phyloP scores from a whole-genome alignment of 176 grass and related monocot species.

The Miscanthus lutarioriparius region DNA sequence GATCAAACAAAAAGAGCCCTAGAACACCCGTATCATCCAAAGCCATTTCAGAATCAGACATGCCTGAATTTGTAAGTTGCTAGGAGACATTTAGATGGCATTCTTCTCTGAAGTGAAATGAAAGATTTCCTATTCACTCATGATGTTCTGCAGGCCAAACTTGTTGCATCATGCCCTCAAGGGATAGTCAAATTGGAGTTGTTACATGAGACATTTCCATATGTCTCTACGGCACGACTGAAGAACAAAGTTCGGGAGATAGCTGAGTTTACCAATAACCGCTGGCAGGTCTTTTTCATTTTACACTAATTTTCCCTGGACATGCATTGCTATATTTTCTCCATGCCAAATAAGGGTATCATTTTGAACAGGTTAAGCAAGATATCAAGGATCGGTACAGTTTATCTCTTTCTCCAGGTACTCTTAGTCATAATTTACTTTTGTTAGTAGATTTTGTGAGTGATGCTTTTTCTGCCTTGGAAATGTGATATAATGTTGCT shows the following conservation, averaged over 20 bases:
- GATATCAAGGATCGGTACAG: slow-evolving; percentile 13
- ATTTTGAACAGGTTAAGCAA: slow-evolving; percentile 28
- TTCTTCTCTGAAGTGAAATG: background rate
- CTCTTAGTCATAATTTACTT: background rate
- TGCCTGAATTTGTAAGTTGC: slow-evolving; percentile 41
- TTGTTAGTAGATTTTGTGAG: background rate
- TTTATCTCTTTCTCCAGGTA: slow-evolving; percentile 24
- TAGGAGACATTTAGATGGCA: background rate
- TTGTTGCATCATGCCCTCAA: slow-evolving; percentile 1
- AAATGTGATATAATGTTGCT: background rate
- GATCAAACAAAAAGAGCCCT: background rate
- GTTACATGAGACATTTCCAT: slow-evolving; percentile 30
- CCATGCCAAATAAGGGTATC: background rate
- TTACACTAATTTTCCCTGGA: background rate
- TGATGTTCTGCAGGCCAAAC: slow-evolving; percentile 16
- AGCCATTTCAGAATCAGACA: slow-evolving; percentile 27
- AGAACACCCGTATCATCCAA: background rate
- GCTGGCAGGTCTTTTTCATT: slow-evolving; percentile 26
- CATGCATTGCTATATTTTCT: background rate
- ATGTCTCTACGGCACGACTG: slow-evolving; percentile 1
- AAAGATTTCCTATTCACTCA: background rate
- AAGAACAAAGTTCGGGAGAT: slow-evolving; percentile 31
- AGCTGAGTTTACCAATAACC: slow-evolving; percentile 30
- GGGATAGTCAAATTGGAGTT: slow-evolving; percentile 30
- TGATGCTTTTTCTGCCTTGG: background rate